A percentile compares a stretch with the other conserved stretches of the same genome.
These are phyloP conservation scores for Cucurbitaria berberidis DNA, from an alignment of 2,329 filamentous ascomycete species.

Conservation along the genomic window DNA sequence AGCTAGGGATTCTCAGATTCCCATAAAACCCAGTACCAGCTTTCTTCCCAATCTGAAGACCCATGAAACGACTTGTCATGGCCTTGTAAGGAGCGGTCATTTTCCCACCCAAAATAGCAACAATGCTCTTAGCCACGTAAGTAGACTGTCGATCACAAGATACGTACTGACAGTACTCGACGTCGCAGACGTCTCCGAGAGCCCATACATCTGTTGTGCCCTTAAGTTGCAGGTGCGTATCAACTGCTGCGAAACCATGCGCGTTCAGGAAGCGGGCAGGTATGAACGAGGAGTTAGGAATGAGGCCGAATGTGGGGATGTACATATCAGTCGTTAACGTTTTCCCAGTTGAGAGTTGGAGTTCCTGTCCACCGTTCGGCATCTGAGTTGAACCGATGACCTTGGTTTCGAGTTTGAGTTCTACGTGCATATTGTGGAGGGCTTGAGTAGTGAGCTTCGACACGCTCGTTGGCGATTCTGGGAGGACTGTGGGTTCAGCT, in stretches of 20 bases:
- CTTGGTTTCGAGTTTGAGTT: background rate
- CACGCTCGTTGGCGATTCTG: background rate
- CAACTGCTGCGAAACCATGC: background rate
- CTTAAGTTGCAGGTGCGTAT: background rate
- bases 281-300: background rate
- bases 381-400: background rate
- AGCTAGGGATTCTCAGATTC: background rate
- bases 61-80: background rate
- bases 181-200: background rate
- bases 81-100: background rate
- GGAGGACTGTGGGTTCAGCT: background rate
- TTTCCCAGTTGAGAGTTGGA: background rate
- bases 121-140: background rate
- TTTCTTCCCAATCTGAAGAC: background rate
- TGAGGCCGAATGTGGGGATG: background rate
- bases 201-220: background rate
- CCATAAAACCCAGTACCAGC: background rate
- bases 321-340: background rate
- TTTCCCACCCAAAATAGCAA: background rate
- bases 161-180: background rate
- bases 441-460: background rate
- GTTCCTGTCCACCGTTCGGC: background rate
- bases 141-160: background rate
- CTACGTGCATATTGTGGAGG: background rate
- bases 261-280: background rate